Percentiles rank a stretch among this genome's conserved stretches.
phyloP scores from a whole-genome alignment of 768 basidiomycete species.

The Ramaria rubella region DNA sequence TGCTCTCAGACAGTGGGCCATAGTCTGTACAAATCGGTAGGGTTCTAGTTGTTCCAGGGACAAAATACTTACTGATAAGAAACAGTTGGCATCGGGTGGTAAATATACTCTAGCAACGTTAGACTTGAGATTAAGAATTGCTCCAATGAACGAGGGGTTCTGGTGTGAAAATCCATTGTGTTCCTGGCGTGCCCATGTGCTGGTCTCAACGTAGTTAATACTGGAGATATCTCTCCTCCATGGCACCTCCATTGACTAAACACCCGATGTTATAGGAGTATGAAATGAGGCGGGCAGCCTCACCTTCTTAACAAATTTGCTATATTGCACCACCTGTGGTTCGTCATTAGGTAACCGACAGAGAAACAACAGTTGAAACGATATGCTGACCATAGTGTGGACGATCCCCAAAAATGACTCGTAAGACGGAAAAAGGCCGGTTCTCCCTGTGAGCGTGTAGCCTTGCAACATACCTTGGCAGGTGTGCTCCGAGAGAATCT shows the following conservation, averaged over 20 bases:
- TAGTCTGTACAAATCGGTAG: constrained; percentile 37
- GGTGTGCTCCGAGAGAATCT: constrained; percentile 85
- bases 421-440: constrained; percentile 83
- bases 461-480: constrained; percentile 90
- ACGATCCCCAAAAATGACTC: constrained; percentile 89
- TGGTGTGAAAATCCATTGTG: constrained; percentile 91
- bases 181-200: constrained; percentile 79
- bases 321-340: constrained; percentile 59
- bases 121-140: constrained; percentile 74
- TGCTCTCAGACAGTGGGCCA: constrained; percentile 75
- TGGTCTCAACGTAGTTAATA: constrained; percentile 84
- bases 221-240: constrained; percentile 71
- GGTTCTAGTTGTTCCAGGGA: neutral
- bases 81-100: constrained; percentile 87
- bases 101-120: constrained; percentile 69
- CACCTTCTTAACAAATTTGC: constrained; percentile 84
- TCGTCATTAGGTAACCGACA: neutral
- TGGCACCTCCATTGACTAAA: constrained; percentile 46
- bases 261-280: neutral
- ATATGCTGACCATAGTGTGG: constrained; percentile 62
- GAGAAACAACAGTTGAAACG: no score
- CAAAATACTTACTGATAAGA: constrained; percentile 44
- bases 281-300: neutral
- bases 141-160: constrained; percentile 80
- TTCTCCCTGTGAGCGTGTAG: constrained; percentile 83